Percentiles rank a stretch among this genome's conserved stretches.
Evolutionary conservation across 495 filamentous ascomycete genomes (phyloP).

Genomic region (Aspergillus olivimuriae): DNA sequence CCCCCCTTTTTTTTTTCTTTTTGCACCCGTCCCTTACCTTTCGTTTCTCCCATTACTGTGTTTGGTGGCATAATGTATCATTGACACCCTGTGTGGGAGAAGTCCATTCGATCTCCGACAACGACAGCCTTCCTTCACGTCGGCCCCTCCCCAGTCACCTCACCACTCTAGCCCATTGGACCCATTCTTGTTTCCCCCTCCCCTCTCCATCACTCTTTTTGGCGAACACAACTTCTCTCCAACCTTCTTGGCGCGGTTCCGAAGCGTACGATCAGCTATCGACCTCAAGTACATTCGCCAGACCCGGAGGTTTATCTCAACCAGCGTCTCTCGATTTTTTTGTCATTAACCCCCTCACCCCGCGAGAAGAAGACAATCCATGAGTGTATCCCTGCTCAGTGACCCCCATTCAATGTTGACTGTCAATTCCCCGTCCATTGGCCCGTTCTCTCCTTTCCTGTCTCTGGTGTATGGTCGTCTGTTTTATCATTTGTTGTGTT

Average conservation of each 20-base stretch:
- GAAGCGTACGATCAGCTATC: no score
- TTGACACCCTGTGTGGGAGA: constrained; percentile 18
- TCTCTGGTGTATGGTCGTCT: constrained; percentile 5
- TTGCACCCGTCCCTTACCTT: constrained; percentile 5
- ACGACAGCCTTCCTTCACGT: constrained; percentile 14
- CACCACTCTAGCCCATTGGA: no score
- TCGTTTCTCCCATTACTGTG: constrained; percentile 2
- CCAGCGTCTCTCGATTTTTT: constrained; percentile 10
- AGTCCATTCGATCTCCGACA: constrained; percentile 13
- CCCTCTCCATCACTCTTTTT: constrained; percentile 11
- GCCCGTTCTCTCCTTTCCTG: constrained; percentile 9
- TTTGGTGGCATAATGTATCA: constrained; percentile 17
- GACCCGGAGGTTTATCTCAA: no score
- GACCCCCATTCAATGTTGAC: constrained; percentile 19
- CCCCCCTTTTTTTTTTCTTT: constrained; percentile 4
- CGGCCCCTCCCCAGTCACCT: no score
- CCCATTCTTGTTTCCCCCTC: no score
- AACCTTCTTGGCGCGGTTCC: constrained; percentile 14
- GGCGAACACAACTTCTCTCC: constrained; percentile 13
- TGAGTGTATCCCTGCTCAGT: constrained; percentile 9
- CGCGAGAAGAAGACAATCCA: no score
- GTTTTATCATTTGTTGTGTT: constrained; percentile 18
- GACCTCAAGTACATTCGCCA: no score
- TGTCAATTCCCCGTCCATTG: constrained; percentile 15
- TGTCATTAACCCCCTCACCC: constrained; percentile 6